phyloP scores from a whole-genome alignment of 306 rosid genomes.

The Luffa acutangula region DNA sequence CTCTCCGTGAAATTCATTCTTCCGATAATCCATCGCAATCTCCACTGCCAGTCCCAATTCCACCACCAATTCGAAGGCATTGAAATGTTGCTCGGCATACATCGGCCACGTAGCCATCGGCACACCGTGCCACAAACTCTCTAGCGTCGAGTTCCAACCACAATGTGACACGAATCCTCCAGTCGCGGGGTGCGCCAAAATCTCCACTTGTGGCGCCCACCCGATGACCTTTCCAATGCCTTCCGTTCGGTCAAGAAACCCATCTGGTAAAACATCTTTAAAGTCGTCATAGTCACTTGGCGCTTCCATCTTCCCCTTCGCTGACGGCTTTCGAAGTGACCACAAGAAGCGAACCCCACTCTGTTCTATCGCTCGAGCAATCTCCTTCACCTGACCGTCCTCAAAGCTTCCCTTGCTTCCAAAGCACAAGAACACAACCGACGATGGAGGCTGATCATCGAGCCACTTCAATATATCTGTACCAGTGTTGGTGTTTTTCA shows the following conservation, averaged over 20 bases:
- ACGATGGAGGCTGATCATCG: slow-evolving; percentile 33
- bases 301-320: neutral
- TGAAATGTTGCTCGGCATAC: slow-evolving; percentile 38
- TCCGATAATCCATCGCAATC: slow-evolving; percentile 14
- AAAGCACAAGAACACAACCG: slow-evolving; percentile 45
- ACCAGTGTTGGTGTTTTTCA: neutral
- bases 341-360: slow-evolving; percentile 22
- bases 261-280: slow-evolving; percentile 1
- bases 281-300: neutral
- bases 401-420: slow-evolving; percentile 30
- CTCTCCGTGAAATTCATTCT: neutral
- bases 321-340: slow-evolving; percentile 34
- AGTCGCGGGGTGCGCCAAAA: neutral
- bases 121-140: slow-evolving; percentile 41
- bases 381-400: slow-evolving; percentile 23
- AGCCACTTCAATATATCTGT: slow-evolving; percentile 35
- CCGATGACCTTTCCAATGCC: neutral
- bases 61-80: slow-evolving; percentile 24
- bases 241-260: slow-evolving; percentile 6
- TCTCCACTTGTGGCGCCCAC: neutral
- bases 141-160: slow-evolving; percentile 48
- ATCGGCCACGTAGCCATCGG: slow-evolving; percentile 47
- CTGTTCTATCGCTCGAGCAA: slow-evolving; percentile 17
- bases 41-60: slow-evolving; percentile 32
- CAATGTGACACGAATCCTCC: slow-evolving; percentile 47